Evolutionary conservation across 129 eudicot species (phyloP).

Genomic region (Daucus carota): DH1_v3.0 NC_030387.2:4028001-4028500

Average conservation of each 20-base stretch:
- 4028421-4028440: no score
- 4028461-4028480: no score
- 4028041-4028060: constrained; percentile 51
- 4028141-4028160: constrained; percentile 55
- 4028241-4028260: constrained; percentile 17
- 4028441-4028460: no score
- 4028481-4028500: no score
- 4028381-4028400: no score
- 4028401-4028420: no score
- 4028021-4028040: constrained; percentile 58
- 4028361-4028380: constrained; percentile 26
- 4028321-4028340: constrained; percentile 29
- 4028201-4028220: constrained; percentile 51
- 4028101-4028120: constrained; percentile 62
- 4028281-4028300: constrained; percentile 17
- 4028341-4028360: constrained; percentile 13
- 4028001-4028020: constrained; percentile 36
- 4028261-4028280: constrained; percentile 14
- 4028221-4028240: constrained; percentile 13
- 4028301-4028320: constrained; percentile 25
- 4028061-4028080: constrained; percentile 45
- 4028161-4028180: constrained; percentile 80
- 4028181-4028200: constrained; percentile 62
- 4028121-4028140: constrained; percentile 59
- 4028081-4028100: constrained; percentile 59